Base-by-base conservation (phyloP, 73 alveolate species). In the Paramecium octaurelia region DNA sequence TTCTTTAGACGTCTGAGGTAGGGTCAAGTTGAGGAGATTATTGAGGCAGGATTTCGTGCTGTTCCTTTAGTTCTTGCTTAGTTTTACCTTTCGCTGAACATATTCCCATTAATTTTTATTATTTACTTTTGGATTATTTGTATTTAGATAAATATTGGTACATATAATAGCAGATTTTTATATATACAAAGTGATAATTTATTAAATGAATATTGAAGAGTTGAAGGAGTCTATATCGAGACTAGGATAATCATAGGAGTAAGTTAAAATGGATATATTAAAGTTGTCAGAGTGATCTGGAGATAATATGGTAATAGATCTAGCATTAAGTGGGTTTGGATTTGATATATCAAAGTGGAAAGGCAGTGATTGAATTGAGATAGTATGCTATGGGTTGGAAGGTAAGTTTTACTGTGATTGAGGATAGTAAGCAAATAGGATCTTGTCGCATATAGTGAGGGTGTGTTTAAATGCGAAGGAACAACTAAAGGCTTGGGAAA, bases 141-240 rank as follows among this genome's bases (percentile, higher is more conserved):
- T 54, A 54, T 3, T n/a, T 4, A 54, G 31, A n/a, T 16, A 54
- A 18, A 18, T 64, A 64, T 64, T 27, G 12, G 50, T 40, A 27
- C 84, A 64, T 34, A 27, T 34, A 64, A 31, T 64, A 31, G 46
- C 14, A 31, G n/a, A 34, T 23, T 27, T 64, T 11, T 20, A 64
- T 64, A 34, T 23, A 64, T 11, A 64, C 27, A 64, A 64, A 34
- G 46, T 64, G 84, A 64, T 64, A 64, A 31, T n/a, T 54, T 64
- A 54, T 54, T n/a, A 54, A 64, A 64, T 64, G 48, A 64, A 80
- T 24, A 21, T 80, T n/a, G 91, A 80, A 20, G 91, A 43, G n/a
- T 12, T 80, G 27, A 80, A 80, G 29, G 91, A 80, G 10, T 34
- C 57, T 6, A 0, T 80, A 43, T 14, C 43, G 91, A 80, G 57